A percentile compares a stretch with the other conserved stretches of the same genome.
phyloP scores from a whole-genome alignment of 1,139 yeast genomes.

The Suhomyces atakaporum region DNA sequence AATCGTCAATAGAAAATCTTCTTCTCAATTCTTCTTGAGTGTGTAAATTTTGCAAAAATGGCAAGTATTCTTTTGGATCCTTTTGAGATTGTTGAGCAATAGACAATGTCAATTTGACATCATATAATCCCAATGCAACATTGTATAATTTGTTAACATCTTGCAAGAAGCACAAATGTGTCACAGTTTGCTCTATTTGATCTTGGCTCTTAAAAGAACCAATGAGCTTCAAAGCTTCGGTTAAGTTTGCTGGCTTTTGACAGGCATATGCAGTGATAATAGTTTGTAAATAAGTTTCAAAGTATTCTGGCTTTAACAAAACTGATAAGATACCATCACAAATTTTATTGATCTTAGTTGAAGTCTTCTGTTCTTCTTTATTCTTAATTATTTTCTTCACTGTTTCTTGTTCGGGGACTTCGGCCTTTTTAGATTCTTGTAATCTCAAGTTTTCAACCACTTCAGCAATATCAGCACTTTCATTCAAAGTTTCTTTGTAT shows the following conservation, averaged over 20 bases:
- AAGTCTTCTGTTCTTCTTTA: slow-evolving; percentile 27
- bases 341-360: slow-evolving; percentile 68
- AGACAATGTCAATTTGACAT: slow-evolving; percentile 73
- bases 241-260: slow-evolving; percentile 82
- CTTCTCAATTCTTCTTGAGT: slow-evolving; percentile 66
- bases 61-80: slow-evolving; percentile 96
- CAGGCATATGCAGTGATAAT: slow-evolving; percentile 91
- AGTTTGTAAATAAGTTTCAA: slow-evolving; percentile 67
- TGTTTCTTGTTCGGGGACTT: slow-evolving; percentile 2
- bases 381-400: slow-evolving; percentile 29
- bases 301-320: slow-evolving; percentile 53
- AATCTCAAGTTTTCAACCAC: slow-evolving; percentile 7
- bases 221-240: slow-evolving; percentile 68
- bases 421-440: slow-evolving; percentile 1
- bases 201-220: slow-evolving; percentile 47
- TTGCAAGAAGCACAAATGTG: slow-evolving; percentile 86
- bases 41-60: slow-evolving; percentile 82
- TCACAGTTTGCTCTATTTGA: slow-evolving; percentile 63
- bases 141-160: slow-evolving; percentile 84
- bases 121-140: slow-evolving; percentile 79
- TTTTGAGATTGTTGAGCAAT: slow-evolving; percentile 96
- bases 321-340: slow-evolving; percentile 70
- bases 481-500: slow-evolving; percentile 68
- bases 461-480: slow-evolving; percentile 16
- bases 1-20: slow-evolving; percentile 77